Evolutionary conservation across 2,329 filamentous ascomycete genomes (phyloP).

Genomic region (Xylariales sp.): DNA sequence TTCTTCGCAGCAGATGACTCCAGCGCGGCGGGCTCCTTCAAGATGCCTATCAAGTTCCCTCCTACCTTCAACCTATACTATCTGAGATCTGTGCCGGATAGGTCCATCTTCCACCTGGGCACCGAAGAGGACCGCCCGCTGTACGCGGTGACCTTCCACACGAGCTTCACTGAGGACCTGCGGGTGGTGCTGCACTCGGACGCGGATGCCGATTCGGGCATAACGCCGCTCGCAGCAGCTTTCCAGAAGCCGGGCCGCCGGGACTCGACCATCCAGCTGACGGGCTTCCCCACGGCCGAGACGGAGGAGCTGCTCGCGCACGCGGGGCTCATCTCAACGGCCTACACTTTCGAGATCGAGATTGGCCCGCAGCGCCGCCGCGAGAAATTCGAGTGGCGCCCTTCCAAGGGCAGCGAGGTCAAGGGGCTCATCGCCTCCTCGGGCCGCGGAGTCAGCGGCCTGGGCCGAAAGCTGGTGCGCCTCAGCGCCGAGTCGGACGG

Average conservation of each 20-base stretch:
- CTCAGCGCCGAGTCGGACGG: constrained; percentile 14
- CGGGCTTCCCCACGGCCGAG: constrained; percentile 11
- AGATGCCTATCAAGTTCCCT: constrained; percentile 18
- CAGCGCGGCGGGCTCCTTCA: background rate
- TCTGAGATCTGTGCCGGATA: constrained; percentile 9
- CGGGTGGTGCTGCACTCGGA: constrained; percentile 30
- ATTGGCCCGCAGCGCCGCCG: constrained; percentile 14
- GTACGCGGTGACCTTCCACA: constrained; percentile 25
- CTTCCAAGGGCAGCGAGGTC: constrained; percentile 29
- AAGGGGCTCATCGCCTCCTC: too few species aligned
- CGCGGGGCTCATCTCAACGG: constrained; percentile 7
- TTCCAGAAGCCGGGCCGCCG: constrained; percentile 12
- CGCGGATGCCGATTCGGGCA: constrained; percentile 17
- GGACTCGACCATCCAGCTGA: constrained; percentile 13
- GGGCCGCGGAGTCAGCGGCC: constrained; percentile 24
- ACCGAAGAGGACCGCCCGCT: constrained; percentile 24
- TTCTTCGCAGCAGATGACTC: too few species aligned
- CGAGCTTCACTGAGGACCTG: constrained; percentile 19
- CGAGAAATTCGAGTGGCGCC: constrained; percentile 40
- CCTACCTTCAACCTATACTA: constrained; percentile 26
- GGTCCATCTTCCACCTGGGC: constrained; percentile 20
- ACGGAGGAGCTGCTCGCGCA: constrained; percentile 5
- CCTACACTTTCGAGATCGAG: constrained; percentile 30
- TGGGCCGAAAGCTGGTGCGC: constrained; percentile 38
- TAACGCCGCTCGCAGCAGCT: constrained; percentile 25